Evolutionary conservation across 768 basidiomycete species (phyloP).

Genomic region (Lactarius pseudohatsudake): DNA sequence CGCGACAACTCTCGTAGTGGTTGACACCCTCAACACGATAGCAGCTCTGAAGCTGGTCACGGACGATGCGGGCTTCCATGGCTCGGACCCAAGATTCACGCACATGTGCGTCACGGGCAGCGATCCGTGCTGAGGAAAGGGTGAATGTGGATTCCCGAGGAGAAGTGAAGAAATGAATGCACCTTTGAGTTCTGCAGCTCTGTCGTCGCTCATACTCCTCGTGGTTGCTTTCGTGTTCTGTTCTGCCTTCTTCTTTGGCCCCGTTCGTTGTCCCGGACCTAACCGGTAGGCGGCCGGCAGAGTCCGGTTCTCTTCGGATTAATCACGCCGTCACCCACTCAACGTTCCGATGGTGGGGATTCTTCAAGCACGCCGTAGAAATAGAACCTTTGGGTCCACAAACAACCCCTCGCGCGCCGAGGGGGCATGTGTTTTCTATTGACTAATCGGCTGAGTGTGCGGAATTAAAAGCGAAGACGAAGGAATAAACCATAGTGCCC

Average conservation of each 20-base stretch:
- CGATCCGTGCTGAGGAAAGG: slow-evolving; percentile 52
- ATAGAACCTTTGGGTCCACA: no score
- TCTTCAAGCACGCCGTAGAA: background rate
- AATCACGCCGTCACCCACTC: background rate
- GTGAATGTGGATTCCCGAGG: background rate
- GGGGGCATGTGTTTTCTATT: background rate
- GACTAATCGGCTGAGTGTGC: background rate
- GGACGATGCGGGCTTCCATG: slow-evolving; percentile 89
- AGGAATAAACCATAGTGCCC: background rate
- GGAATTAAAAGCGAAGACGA: background rate
- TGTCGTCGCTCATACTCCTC: slow-evolving; percentile 35
- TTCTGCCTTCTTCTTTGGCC: slow-evolving; percentile 23
- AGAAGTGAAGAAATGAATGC: slow-evolving; percentile 9
- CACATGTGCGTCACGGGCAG: slow-evolving; percentile 71
- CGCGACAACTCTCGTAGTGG: slow-evolving; percentile 84
- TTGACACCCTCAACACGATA: slow-evolving; percentile 90
- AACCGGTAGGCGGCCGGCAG: background rate
- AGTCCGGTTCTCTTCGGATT: background rate
- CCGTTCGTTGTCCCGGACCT: background rate
- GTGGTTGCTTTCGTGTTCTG: slow-evolving; percentile 38
- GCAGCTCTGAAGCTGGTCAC: slow-evolving; percentile 87
- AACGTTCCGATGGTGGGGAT: background rate
- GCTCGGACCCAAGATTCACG: slow-evolving; percentile 93
- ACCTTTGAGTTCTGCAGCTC: slow-evolving; percentile 55
- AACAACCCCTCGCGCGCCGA: no score